A percentile compares a stretch with the other conserved stretches of the same genome.
These are phyloP conservation scores for Paxillus involutus DNA, from an alignment of 768 basidiomycete species.

Conservation along the genomic window DNA sequence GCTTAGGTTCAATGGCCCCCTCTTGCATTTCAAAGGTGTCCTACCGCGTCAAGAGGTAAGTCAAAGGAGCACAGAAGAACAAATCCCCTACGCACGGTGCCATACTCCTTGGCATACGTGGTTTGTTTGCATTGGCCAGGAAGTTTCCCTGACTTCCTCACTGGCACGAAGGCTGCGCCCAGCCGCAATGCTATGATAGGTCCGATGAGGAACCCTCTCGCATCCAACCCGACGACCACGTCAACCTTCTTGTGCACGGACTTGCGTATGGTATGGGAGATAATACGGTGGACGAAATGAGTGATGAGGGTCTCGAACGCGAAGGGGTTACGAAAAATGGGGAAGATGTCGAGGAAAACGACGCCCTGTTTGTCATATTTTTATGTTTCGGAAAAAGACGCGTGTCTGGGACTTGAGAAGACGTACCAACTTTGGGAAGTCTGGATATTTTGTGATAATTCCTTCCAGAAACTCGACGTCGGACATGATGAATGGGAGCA, in stretches of 20 bases:
- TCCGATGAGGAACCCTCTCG: conserved; percentile 92
- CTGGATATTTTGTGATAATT: conserved; percentile 58
- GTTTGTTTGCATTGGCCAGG: conserved; percentile 79
- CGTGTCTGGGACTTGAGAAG: neutral
- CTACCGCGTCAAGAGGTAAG: conserved; percentile 36
- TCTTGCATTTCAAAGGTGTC: conserved; percentile 97
- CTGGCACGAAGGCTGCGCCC: conserved; percentile 93
- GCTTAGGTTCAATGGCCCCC: conserved; percentile 78
- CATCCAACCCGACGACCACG: conserved; percentile 93
- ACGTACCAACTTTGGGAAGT: conserved; percentile 89
- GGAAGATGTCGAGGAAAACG: conserved; percentile 93
- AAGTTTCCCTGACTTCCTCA: conserved; percentile 93
- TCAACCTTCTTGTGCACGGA: conserved; percentile 73
- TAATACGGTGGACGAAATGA: conserved; percentile 82
- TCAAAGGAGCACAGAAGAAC: neutral
- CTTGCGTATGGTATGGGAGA: conserved; percentile 68
- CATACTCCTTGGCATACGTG: conserved; percentile 92
- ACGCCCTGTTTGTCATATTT: conserved; percentile 59
- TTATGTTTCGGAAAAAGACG: neutral
- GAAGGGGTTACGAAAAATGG: conserved; percentile 81
- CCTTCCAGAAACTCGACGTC: conserved; percentile 73
- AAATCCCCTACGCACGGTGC: conserved; percentile 50
- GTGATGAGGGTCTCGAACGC: conserved; percentile 91
- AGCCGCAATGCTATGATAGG: conserved; percentile 89
- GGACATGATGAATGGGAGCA: conserved; percentile 45